Conservation (phyloP, 163 green algal species). For the Scenedesmus sp. region DNA sequence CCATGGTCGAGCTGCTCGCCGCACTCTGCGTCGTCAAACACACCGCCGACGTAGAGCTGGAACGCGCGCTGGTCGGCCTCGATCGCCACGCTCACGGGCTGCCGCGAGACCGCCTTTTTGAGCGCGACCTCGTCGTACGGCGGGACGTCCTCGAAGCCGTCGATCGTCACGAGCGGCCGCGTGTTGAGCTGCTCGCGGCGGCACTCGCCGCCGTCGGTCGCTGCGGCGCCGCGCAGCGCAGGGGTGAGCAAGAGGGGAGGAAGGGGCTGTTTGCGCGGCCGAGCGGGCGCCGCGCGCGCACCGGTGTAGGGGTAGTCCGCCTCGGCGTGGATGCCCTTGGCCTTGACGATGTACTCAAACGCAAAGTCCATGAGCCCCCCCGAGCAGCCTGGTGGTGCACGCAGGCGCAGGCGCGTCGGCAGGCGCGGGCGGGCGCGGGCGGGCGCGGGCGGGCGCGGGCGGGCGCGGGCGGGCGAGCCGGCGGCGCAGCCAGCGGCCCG, state of each 20-base stretch:
- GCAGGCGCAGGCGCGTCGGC: too few species aligned
- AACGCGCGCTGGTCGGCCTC: slow-evolving; percentile 93
- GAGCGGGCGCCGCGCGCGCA: neutral
- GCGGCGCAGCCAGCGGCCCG: neutral
- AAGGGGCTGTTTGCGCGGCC: too few species aligned
- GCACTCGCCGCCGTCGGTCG: slow-evolving; percentile 71
- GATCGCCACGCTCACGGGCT: slow-evolving; percentile 87
- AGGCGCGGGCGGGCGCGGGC: too few species aligned
- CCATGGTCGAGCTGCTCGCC: slow-evolving; percentile 91
- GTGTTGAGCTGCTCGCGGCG: slow-evolving; percentile 18
- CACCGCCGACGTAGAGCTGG: slow-evolving; percentile 92
- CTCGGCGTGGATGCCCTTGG: slow-evolving; percentile 89
- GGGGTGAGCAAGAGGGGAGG: too few species aligned
- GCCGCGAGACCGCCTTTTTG: slow-evolving; percentile 55
- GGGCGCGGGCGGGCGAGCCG: too few species aligned
- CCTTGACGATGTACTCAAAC: slow-evolving; percentile 84
- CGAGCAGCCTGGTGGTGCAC: too few species aligned
- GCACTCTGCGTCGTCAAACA: slow-evolving; percentile 79
- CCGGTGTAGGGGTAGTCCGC: slow-evolving; percentile 76
- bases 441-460: too few species aligned
- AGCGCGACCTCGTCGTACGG: slow-evolving; percentile 54
- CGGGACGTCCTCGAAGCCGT: slow-evolving; percentile 83
- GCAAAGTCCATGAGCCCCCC: slow-evolving; percentile 81
- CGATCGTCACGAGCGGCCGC: slow-evolving; percentile 81
- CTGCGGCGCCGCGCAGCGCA: slow-evolving; percentile 14